Percentiles rank a stretch among this genome's conserved stretches.
Conservation (phyloP, 1,139 yeast genomes). For the Saccharomyces pastorianus region DNA sequence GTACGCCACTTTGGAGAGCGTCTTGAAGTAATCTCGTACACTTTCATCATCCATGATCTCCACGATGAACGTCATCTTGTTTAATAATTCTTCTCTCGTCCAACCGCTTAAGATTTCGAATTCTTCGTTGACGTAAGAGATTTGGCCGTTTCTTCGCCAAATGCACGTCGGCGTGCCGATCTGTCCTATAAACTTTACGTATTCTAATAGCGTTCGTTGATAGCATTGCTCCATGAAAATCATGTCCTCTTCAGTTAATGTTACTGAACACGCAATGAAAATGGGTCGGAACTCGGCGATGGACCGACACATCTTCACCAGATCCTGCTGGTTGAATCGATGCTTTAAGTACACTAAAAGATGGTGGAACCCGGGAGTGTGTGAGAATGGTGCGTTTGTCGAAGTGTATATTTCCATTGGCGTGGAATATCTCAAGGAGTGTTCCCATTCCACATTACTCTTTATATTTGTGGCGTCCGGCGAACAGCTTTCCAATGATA, state of each 20-base stretch:
- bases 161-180: constrained; percentile 92
- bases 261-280: constrained; percentile 85
- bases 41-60: constrained; percentile 84
- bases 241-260: constrained; percentile 80
- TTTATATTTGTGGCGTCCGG: constrained; percentile 14
- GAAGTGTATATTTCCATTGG: constrained; percentile 76
- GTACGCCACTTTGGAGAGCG: constrained; percentile 78
- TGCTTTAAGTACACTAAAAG: constrained; percentile 64
- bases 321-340: constrained; percentile 60
- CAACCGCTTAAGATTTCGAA: constrained; percentile 88
- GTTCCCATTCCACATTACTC: constrained; percentile 31
- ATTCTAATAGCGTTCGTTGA: constrained; percentile 82
- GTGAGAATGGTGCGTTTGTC: constrained; percentile 69
- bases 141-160: constrained; percentile 94
- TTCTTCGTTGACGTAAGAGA: constrained; percentile 89
- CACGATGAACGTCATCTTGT: constrained; percentile 66
- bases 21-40: constrained; percentile 78
- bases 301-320: constrained; percentile 76
- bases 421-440: constrained; percentile 42
- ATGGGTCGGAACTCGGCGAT: constrained; percentile 89
- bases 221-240: constrained; percentile 95
- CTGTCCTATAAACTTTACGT: constrained; percentile 71
- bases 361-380: constrained; percentile 85
- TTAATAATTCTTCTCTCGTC: constrained; percentile 60
- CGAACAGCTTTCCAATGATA: constrained; percentile 23